Evolutionary conservation across 331 rosid species (phyloP), one percentile per base, ranked within the genome.

Genomic region (Stylosanthes scabra): DNA sequence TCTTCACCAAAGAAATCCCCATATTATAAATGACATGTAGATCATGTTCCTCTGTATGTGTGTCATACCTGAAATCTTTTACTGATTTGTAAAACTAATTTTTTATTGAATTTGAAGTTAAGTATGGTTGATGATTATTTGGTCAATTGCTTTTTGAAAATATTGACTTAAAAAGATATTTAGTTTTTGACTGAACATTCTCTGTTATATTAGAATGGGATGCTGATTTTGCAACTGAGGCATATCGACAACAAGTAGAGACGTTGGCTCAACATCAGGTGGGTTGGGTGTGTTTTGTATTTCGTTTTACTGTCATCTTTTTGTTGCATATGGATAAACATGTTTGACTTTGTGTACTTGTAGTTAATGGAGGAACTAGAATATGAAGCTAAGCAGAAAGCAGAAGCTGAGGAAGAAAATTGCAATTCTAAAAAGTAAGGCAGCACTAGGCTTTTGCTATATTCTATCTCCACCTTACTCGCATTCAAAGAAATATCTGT

Each of bases 241-340:
- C 99, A 64, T 95, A 95, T 87, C 86, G 99, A 11, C 99, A 95
- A 83, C 89, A 91, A 82, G 99, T 95, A 59, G 99, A 94, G 88
- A 89, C 96, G 77, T 77, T 95, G 85, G 89, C 97, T 71, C 99
- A 95, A 73, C 92, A 90, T 84, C 96, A 89, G 93, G 99, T 91
- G 75, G 39, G 82, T 69, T 54, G 65, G 61, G 80, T 39, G 63
- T 59, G 68, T 57, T 25, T 71, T 28, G 11, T 15, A 7, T 52
- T 52, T 71, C 25, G 68, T 65, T 54, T 75, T 60, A 54, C 49
- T 11, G 59, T 14, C 54, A 59, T 14, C 54, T 1, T 67, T 60
- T 59, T 68, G 41, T 25, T 47, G 37, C 37, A 31, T 31, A 49
- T 46, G 6, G 41, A 12, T 63, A 65, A 9, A 67, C 64, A 15